Evolutionary conservation across 805 yeast genomes (phyloP), one percentile per base, ranked within the genome.

Genomic region (Candida ascalaphidarum): DNA sequence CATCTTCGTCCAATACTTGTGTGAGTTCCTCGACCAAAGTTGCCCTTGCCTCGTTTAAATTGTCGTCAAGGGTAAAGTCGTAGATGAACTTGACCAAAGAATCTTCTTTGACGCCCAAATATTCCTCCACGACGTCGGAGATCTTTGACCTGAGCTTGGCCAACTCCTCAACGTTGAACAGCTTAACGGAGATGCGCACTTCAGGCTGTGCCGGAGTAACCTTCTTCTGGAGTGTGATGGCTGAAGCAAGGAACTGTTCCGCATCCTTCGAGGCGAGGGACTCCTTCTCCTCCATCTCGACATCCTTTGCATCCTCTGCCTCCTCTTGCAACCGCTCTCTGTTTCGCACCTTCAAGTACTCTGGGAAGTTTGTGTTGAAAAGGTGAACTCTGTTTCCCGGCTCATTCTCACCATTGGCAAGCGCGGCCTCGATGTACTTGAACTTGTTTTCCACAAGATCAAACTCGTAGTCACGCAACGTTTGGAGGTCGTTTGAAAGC

Each of bases 1-100:
- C 61, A 39, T 70, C 75, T 9, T 68, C 74, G 26, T 69, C 75
- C 25, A 70, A 48, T 1, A 70, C 61, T 36, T 74, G 78, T 11
- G 50, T 46, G 23, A 75, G 52, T 33, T 72, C 81, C 3, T 48
- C 44, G 12, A 63, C 34, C 27, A 74, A 55, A n/a, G n/a, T n/a
- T n/a, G n/a, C n/a, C n/a, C n/a, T n/a, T n/a, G n/a, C n/a, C 4
- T 43, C 52, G 4, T 47, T 49, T 15, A 64, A 46, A 16, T 50
- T 53, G 14, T 47, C 34, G 12, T 38, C 42, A 17, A 50, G 37
- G 4, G 72, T 48, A 29, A 61, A 57, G 19, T 54, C 54, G 20
- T 52, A 41, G 17, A 75, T 57, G 29, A 64, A 68, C 2, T 59
- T 58, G 10, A 62, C 50, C 35, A 75, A 53, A 23, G 68, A 64